Conservation (phyloP, 495 filamentous ascomycete species). For the Umbilicaria muhlenbergii region DNA sequence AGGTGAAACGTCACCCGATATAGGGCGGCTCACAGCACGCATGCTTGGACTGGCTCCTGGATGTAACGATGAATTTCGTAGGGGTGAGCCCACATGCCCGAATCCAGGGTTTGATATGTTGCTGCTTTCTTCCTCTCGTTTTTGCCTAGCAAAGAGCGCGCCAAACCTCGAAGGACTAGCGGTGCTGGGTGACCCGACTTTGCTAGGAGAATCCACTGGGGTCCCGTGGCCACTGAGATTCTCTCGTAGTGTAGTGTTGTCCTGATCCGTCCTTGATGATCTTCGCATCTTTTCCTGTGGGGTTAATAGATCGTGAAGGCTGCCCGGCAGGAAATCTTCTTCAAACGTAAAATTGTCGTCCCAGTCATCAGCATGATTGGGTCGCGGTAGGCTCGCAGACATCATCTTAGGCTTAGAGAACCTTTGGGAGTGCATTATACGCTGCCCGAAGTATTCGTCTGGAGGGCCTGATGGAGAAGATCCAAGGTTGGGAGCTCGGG, state of each 20-base stretch:
- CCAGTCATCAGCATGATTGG: constrained; percentile 51
- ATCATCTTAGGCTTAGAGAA: constrained; percentile 58
- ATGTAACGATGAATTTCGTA: constrained; percentile 65
- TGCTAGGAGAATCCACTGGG: constrained; percentile 43
- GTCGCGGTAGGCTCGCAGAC: constrained; percentile 61
- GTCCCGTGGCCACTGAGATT: constrained; percentile 46
- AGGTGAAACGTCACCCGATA: constrained; percentile 42
- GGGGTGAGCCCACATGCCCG: constrained; percentile 82
- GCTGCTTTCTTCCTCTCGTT: constrained; percentile 51
- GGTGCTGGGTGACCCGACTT: constrained; percentile 65
- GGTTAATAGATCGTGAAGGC: constrained; percentile 80
- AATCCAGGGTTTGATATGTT: constrained; percentile 27
- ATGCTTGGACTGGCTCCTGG: constrained; percentile 50
- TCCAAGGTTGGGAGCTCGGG: constrained; percentile 36
- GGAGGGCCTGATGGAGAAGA: constrained; percentile 46
- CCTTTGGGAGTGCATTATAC: constrained; percentile 75
- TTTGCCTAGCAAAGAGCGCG: constrained; percentile 60
- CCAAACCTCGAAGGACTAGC: constrained; percentile 81
- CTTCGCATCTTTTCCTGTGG: constrained; percentile 77
- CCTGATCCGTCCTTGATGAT: constrained; percentile 56
- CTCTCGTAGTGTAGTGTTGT: constrained; percentile 42
- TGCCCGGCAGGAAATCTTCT: constrained; percentile 79
- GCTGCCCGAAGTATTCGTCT: constrained; percentile 45
- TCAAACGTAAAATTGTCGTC: constrained; percentile 77
- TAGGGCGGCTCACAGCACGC: constrained; percentile 32